These are phyloP conservation scores for Roridomyces roridus DNA, from an alignment of 768 basidiomycete genomes.

Conservation along the genomic window DNA sequence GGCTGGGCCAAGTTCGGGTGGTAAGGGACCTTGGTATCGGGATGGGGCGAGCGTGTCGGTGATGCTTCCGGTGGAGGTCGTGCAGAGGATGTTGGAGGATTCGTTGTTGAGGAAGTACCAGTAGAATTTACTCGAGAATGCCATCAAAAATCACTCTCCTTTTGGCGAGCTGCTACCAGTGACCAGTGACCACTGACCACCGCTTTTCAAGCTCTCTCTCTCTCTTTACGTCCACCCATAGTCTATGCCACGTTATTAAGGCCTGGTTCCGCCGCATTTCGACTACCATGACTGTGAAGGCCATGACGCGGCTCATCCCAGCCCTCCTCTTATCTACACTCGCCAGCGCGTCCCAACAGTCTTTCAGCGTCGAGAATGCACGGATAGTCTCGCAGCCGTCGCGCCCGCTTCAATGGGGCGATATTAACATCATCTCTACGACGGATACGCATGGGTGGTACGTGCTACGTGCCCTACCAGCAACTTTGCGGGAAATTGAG, in stretches of 20 bases:
- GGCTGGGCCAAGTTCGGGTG: conserved; percentile 8
- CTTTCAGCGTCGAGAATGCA: background rate
- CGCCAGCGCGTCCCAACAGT: conserved; percentile 10
- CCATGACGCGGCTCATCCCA: conserved; percentile 6
- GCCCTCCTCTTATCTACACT: background rate
- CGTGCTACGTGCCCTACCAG: background rate
- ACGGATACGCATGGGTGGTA: conserved; percentile 60
- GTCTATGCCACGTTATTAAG: background rate
- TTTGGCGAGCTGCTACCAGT: background rate
- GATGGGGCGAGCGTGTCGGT: conserved; percentile 31
- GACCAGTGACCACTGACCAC: too few species aligned
- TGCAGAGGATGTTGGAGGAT: conserved; percentile 31
- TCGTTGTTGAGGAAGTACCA: conserved; percentile 30
- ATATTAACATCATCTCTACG: conserved; percentile 86
- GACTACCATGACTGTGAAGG: background rate
- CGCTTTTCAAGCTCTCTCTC: too few species aligned
- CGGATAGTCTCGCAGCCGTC: conserved; percentile 51
- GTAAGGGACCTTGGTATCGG: conserved; percentile 30
- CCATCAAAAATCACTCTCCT: too few species aligned
- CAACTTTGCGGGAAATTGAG: background rate
- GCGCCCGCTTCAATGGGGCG: conserved; percentile 81
- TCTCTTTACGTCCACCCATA: too few species aligned
- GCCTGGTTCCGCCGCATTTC: background rate
- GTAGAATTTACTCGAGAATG: too few species aligned
- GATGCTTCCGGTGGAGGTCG: conserved; percentile 28